These are phyloP conservation scores for Tricholoma furcatifolium DNA, from an alignment of 768 basidiomycete species.

Conservation along the genomic window DNA sequence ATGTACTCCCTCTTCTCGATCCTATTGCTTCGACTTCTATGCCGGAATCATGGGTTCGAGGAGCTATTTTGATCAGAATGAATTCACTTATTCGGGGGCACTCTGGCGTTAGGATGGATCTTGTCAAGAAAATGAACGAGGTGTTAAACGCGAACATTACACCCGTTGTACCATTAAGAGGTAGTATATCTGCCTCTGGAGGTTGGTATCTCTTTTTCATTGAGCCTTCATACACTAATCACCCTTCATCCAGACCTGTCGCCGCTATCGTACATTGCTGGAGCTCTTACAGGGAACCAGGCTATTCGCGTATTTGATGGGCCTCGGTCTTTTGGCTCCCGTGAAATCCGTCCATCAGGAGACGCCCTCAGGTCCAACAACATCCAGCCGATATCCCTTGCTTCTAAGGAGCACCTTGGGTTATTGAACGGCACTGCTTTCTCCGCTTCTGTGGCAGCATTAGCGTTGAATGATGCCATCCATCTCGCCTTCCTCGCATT, in stretches of 20 bases:
- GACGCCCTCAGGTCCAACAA: conserved; percentile 59
- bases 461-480: conserved; percentile 74
- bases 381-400: conserved; percentile 64
- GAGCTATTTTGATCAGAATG: conserved; percentile 83
- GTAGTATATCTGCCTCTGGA: conserved; percentile 82
- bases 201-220: conserved; percentile 35
- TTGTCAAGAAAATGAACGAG: conserved; percentile 76
- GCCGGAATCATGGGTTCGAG: conserved; percentile 88
- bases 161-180: conserved; percentile 81
- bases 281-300: conserved; percentile 76
- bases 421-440: conserved; percentile 87
- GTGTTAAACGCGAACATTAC: conserved; percentile 72
- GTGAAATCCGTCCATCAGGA: conserved; percentile 49
- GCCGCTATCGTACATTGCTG: conserved; percentile 82
- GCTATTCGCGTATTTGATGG: conserved; percentile 76
- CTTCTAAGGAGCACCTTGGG: conserved; percentile 77
- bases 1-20: conserved; percentile 68
- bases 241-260: conserved; percentile 52
- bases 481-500: conserved; percentile 66
- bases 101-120: conserved; percentile 79
- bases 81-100: conserved; percentile 89
- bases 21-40: conserved; percentile 67
- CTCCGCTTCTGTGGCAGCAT: conserved; percentile 70
- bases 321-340: conserved; percentile 44
- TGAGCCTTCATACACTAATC: conserved; percentile 4